Evolutionary conservation across 1,284 basidiomycete genomes (phyloP), one percentile per base, ranked within the genome.

Genomic region (Boletus coffeatus): DNA sequence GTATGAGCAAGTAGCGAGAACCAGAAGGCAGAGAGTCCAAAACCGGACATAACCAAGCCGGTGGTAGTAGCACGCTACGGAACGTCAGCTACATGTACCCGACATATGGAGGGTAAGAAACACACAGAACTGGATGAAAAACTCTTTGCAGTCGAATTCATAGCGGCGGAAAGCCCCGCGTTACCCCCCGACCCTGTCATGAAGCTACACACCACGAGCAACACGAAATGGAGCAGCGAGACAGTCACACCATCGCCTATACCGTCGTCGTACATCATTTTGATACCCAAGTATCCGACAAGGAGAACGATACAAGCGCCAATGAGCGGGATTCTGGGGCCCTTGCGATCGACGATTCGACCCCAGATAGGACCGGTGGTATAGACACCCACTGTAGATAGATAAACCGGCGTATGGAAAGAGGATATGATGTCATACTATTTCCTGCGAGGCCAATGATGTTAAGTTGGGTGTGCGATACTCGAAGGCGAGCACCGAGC

Each of bases 21-120:
- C 63, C 89, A 78, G 75, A 93, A 93, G 0, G 92, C 92, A 8
- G 89, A 92, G 5, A 94, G 80, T 0, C 92, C 92, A 64, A 92
- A 93, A n/a, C 90, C 92, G 0, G 90, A 90, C 16, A 92, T 77
- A 21, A 93, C 90, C 14, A 90, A 72, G 3, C 87, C 88, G 2
- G 88, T 90, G 1, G 87, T 83, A 0, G 87, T 84, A 2, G 87
- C 91, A 43, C 91, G 80, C 87, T 87, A 60, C n/a, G 58, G 18
- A 55, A 58, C 58, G 57, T 61, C 32, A 58, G 32, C 3, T 4
- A 11, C 3, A 55, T 52, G 55, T 57, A 41, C 13, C 59, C 7
- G 2, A 10, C 34, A 50, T 29, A 56, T 13, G n/a, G 32, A 18
- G n/a, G 13, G 56, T 41, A 4, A 37, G 32, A 56, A 21, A 21